Base-by-base conservation (phyloP, 2,329 filamentous ascomycete species). In the Seiridium unicorne region DNA sequence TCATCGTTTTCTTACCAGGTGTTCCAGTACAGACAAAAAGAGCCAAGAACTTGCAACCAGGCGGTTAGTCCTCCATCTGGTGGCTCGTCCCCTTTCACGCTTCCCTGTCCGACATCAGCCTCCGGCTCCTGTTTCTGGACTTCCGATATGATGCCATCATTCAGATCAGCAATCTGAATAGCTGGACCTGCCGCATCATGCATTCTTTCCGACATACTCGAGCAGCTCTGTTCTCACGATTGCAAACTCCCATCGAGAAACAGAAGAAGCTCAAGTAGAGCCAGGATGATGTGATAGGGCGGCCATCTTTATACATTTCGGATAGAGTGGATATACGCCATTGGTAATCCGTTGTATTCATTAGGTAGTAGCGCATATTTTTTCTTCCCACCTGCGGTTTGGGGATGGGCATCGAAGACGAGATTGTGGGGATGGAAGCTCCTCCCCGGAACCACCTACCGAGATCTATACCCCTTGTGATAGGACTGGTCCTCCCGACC, bases 1-100 rank as follows among this genome's bases (percentile, higher is more conserved):
- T 8, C 11, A 8, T 49, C 13, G 3, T n/a, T 13, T 38, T 8
- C 55, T 38, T 51, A 59, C 57, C 57, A 59, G 38, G 47, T 42
- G 26, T 59, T 59, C 31, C 42, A 59, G 13, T 36, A 47, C 36
- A 59, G 36, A 26, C 18, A 54, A 38, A 51, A 59, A 26, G 72
- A 69, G n/a, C 74, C 74, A 44, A 77, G 63, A 8, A 78, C 75
- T 57, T 77, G 74, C n/a, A 78, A 67, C 76, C 76, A 79, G 4
- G 76, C 76, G 5, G 63, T 57, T 11, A 73, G 66, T 2, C 76
- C 76, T 48, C 76, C 75, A 57, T 76, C 73, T 8, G 72, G 71
- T 3, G 38, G 48, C 34, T 26, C 44, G 18, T 34, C 26, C 10
- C 32, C 54, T 31, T 46, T 36, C 26, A 46, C 44, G 36, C 31